A percentile compares a stretch with the other conserved stretches of the same genome.
Conservation (phyloP, 352 stramenopile species). For the Phytophthora idaei region DNA sequence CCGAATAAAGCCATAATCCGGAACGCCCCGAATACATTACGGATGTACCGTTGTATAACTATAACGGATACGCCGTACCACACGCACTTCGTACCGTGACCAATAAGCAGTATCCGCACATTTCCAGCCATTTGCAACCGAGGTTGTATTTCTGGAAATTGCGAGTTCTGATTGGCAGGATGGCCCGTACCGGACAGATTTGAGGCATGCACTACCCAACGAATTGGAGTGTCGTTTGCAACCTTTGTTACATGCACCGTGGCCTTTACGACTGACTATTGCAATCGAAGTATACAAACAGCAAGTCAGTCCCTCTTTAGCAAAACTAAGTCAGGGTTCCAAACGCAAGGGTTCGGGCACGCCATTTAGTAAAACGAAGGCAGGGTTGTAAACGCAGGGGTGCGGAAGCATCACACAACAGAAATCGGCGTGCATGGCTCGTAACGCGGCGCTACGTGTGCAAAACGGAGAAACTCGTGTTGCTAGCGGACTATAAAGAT, state of each 20-base stretch:
- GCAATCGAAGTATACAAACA: background rate
- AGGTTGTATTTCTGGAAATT: background rate
- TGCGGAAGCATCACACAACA: background rate
- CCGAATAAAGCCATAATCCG: too few species aligned
- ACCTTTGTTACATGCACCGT: background rate
- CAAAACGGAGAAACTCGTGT: background rate
- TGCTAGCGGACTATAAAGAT: background rate
- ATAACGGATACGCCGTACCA: too few species aligned
- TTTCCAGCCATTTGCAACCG: too few species aligned
- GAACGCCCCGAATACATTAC: too few species aligned
- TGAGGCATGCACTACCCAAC: background rate
- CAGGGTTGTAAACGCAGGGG: background rate
- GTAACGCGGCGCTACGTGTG: background rate
- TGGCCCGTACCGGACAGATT: background rate
- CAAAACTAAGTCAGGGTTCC: background rate
- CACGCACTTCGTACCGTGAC: too few species aligned
- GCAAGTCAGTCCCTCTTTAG: background rate
- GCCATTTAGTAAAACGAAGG: background rate
- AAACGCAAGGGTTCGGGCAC: too few species aligned
- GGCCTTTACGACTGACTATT: background rate
- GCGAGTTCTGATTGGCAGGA: background rate
- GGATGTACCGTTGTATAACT: too few species aligned
- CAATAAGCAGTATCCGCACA: too few species aligned
- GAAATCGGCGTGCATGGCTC: background rate
- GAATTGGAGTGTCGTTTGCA: background rate